Evolutionary conservation across 2,329 filamentous ascomycete species (phyloP).

Genomic region (Penicillium sp.): DNA sequence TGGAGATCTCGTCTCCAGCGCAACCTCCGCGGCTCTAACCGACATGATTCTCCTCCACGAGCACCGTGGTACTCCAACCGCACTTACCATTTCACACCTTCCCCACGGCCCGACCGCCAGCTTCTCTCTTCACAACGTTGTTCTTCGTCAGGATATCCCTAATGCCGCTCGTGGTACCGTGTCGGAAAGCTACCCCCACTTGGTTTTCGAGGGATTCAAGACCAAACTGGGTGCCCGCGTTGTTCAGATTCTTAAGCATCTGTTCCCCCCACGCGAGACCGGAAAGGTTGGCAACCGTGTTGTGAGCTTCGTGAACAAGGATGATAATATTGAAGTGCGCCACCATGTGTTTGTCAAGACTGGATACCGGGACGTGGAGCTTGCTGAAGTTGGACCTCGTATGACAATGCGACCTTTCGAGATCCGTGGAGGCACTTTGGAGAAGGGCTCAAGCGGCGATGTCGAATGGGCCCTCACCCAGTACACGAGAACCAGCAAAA

Average conservation of each 20-base stretch:
- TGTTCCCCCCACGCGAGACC: slow-evolving; percentile 86
- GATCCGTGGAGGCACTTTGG: slow-evolving; percentile 84
- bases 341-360: slow-evolving; percentile 95
- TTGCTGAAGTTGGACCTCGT: slow-evolving; percentile 84
- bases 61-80: slow-evolving; percentile 87
- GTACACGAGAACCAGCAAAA: slow-evolving; percentile 87
- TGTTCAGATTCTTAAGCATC: slow-evolving; percentile 86
- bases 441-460: slow-evolving; percentile 86
- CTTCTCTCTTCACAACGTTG: slow-evolving; percentile 89
- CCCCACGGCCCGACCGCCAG: slow-evolving; percentile 85
- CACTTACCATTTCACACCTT: slow-evolving; percentile 80
- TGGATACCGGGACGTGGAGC: slow-evolving; percentile 81
- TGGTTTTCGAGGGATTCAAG: slow-evolving; percentile 93
- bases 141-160: slow-evolving; percentile 88
- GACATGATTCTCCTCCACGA: slow-evolving; percentile 89
- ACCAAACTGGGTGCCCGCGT: slow-evolving; percentile 77
- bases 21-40: slow-evolving; percentile 73
- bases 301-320: slow-evolving; percentile 91
- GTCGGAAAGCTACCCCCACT: slow-evolving; percentile 86
- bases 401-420: slow-evolving; percentile 98
- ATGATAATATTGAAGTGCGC: slow-evolving; percentile 82
- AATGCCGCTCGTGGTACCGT: slow-evolving; percentile 84
- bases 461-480: slow-evolving; percentile 96
- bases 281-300: slow-evolving; percentile 85
- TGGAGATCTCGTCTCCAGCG: slow-evolving; percentile 78